Evolutionary conservation across 768 basidiomycete species (phyloP).

Genomic region (Termitomyces sp.): DNA sequence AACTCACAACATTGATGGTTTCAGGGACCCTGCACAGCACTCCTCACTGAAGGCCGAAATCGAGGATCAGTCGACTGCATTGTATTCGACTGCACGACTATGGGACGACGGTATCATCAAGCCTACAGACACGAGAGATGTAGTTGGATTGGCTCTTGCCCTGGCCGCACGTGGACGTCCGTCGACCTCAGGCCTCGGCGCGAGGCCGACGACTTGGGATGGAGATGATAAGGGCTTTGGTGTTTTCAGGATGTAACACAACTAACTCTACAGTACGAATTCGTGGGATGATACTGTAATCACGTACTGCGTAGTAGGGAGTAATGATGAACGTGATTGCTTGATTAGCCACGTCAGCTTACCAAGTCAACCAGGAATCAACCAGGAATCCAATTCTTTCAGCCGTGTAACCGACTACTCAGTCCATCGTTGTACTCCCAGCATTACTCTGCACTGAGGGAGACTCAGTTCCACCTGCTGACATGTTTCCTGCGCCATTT

Average conservation of each 20-base stretch:
- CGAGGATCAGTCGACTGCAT: conserved; percentile 82
- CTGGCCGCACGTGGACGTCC: conserved; percentile 56
- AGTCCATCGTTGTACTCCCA: not conserved
- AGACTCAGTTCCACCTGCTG: not conserved
- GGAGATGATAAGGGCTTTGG: conserved; percentile 75
- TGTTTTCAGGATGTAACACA: conserved; percentile 82
- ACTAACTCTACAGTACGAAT: not conserved
- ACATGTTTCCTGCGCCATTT: not conserved
- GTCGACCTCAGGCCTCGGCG: conserved; percentile 12
- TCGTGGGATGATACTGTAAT: not conserved
- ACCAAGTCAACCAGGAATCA: not conserved
- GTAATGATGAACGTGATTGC: not conserved
- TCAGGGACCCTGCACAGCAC: conserved; percentile 80
- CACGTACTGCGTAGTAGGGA: too few relatives aligned
- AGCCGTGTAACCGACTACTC: not conserved
- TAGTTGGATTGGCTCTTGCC: conserved; percentile 84
- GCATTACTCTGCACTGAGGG: not conserved
- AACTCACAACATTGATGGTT: not conserved
- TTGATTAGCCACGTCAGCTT: not conserved
- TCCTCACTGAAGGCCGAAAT: conserved; percentile 75
- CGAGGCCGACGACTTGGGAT: conserved; percentile 61
- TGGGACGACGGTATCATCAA: conserved; percentile 94
- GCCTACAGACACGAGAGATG: conserved; percentile 85
- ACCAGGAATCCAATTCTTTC: not conserved
- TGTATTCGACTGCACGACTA: conserved; percentile 88